A percentile compares a stretch with the other conserved stretches of the same genome.
Conservation (phyloP, 1,139 yeast species). For the Debaryomyces singareniensis region DNA sequence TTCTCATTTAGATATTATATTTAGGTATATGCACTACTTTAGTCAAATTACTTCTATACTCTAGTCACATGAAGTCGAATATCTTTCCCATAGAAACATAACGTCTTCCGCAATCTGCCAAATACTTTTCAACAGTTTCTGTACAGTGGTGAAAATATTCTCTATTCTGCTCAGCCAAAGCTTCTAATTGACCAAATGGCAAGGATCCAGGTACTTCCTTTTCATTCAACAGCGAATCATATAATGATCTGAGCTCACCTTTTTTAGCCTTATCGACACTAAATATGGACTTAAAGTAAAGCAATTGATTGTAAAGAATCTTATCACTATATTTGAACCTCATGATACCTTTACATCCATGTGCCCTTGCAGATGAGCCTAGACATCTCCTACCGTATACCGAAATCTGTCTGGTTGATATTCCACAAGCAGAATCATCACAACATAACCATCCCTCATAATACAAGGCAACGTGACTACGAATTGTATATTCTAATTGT, state of each 20-base stretch:
- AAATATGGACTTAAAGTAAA: slow-evolving; percentile 73
- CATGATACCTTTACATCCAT: slow-evolving; percentile 82
- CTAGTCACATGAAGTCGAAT: slow-evolving; percentile 53
- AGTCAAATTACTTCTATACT: slow-evolving; percentile 4
- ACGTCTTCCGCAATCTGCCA: slow-evolving; percentile 82
- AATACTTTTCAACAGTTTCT: slow-evolving; percentile 66
- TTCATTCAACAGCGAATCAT: slow-evolving; percentile 20
- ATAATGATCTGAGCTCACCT: slow-evolving; percentile 44
- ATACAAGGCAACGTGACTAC: slow-evolving; percentile 66
- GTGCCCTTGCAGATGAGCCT: slow-evolving; percentile 53
- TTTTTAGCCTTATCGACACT: slow-evolving; percentile 75
- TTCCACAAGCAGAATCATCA: slow-evolving; percentile 80
- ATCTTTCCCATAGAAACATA: slow-evolving; percentile 83
- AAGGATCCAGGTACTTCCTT: slow-evolving; percentile 34
- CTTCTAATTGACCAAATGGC: slow-evolving; percentile 56
- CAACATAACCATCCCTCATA: slow-evolving; percentile 84
- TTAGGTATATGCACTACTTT: slow-evolving; percentile 1
- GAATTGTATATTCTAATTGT: slow-evolving; percentile 67
- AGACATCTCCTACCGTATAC: slow-evolving; percentile 88
- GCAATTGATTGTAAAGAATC: slow-evolving; percentile 77
- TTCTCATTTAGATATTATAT: not conserved
- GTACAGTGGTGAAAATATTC: slow-evolving; percentile 51
- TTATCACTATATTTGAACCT: slow-evolving; percentile 71
- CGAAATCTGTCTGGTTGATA: slow-evolving; percentile 75
- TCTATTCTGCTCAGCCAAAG: slow-evolving; percentile 77